These are phyloP conservation scores for Curvularia lunata DNA, from an alignment of 2,329 filamentous ascomycete genomes.

Conservation along the genomic window DNA sequence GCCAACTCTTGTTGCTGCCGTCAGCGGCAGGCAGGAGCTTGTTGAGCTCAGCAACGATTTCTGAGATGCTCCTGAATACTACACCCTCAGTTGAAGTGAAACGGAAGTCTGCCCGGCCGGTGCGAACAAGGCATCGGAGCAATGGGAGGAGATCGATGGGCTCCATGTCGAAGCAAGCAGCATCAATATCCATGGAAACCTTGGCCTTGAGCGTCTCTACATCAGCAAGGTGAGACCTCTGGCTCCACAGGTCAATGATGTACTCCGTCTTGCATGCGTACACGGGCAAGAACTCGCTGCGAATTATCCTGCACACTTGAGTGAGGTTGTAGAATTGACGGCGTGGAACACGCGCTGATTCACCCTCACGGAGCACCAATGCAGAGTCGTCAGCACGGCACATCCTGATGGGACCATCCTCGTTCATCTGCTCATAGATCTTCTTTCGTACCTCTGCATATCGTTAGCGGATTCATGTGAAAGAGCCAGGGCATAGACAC, in stretches of 20 bases:
- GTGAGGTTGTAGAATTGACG: slow-evolving; percentile 24
- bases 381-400: slow-evolving; percentile 20
- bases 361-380: slow-evolving; percentile 8
- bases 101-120: slow-evolving; percentile 9
- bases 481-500: background rate
- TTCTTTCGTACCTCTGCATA: slow-evolving; percentile 19
- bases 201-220: slow-evolving; percentile 17
- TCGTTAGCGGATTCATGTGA: background rate
- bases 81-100: slow-evolving; percentile 21
- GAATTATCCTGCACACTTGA: slow-evolving; percentile 36
- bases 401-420: slow-evolving; percentile 19
- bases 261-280: slow-evolving; percentile 22
- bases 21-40: slow-evolving; percentile 16
- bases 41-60: slow-evolving; percentile 20
- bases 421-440: slow-evolving; percentile 20
- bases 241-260: slow-evolving; percentile 19
- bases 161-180: slow-evolving; percentile 26
- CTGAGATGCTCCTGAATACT: slow-evolving; percentile 21
- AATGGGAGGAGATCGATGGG: slow-evolving; percentile 22
- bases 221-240: slow-evolving; percentile 11
- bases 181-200: slow-evolving; percentile 32
- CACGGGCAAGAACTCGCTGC: slow-evolving; percentile 32
- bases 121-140: slow-evolving; percentile 15
- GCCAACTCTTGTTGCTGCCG: slow-evolving; percentile 15
- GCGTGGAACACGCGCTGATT: background rate